Percentiles rank a stretch among this genome's conserved stretches.
Conservation (phyloP, 2,329 filamentous ascomycete genomes). For the Sporothrix luriei region DNA sequence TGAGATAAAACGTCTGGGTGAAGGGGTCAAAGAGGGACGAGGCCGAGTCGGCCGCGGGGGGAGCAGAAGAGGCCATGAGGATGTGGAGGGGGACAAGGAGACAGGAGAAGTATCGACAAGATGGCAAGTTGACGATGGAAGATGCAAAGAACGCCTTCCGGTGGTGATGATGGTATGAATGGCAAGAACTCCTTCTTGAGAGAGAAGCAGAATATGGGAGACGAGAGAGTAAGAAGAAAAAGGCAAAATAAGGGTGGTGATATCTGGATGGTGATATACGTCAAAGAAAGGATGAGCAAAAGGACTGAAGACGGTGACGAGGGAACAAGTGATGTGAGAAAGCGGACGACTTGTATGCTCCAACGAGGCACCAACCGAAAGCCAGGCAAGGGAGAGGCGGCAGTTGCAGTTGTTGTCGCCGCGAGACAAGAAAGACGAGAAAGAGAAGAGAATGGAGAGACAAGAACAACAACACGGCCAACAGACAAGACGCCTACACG, state of each 20-base stretch:
- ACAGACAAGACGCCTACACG: conserved; percentile 7
- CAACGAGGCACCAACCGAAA: neutral
- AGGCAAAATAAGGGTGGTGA: neutral
- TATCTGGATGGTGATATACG: neutral
- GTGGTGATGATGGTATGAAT: conserved; percentile 7
- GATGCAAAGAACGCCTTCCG: neutral
- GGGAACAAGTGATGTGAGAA: neutral
- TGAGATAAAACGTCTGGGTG: conserved; percentile 34
- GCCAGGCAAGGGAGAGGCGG: conserved; percentile 20
- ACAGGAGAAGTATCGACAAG: neutral
- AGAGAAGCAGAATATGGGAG: neutral
- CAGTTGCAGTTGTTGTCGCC: neutral
- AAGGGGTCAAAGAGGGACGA: neutral
- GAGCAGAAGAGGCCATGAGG: conserved; percentile 1
- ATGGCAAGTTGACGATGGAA: neutral
- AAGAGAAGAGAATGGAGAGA: neutral
- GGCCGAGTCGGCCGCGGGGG: neutral
- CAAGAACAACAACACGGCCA: neutral
- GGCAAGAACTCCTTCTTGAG: neutral
- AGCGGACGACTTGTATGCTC: conserved; percentile 21
- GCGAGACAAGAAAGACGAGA: neutral
- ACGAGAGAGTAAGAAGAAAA: neutral
- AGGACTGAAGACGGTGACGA: neutral
- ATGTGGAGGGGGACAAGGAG: neutral
- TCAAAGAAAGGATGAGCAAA: neutral